A percentile compares a stretch with the other conserved stretches of the same genome.
phyloP scores from a whole-genome alignment of 495 filamentous ascomycete species.

The Haplographium delicatum region DNA sequence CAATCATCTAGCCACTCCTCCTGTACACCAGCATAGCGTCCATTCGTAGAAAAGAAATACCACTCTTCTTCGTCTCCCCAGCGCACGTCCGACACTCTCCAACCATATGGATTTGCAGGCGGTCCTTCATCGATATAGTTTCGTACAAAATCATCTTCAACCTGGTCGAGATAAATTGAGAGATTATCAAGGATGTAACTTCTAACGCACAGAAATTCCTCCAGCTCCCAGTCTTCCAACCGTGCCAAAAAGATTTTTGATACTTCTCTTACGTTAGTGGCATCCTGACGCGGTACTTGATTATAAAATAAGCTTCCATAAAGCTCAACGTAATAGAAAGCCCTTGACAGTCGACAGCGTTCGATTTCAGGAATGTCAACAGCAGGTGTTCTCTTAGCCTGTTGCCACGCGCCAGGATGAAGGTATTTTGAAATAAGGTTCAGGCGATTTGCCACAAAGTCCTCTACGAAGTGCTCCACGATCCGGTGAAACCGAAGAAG shows the following conservation, averaged over 20 bases:
- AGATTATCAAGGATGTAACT: not conserved
- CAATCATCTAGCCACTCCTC: not conserved
- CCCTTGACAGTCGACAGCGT: not conserved
- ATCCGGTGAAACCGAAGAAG: not conserved
- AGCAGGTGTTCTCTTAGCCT: not conserved
- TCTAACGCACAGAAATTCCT: not conserved
- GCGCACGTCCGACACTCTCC: too few relatives aligned
- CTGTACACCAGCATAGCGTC: not conserved
- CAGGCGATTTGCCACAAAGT: not conserved
- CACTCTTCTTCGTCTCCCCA: not conserved
- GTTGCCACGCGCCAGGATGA: not conserved
- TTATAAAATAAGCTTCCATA: constrained; percentile 1
- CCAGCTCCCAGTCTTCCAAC: not conserved
- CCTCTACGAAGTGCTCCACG: not conserved
- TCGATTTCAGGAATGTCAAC: not conserved
- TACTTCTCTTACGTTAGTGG: not conserved
- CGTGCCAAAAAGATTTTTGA: not conserved
- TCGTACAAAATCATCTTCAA: too few relatives aligned
- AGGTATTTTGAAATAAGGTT: not conserved
- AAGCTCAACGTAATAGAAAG: not conserved
- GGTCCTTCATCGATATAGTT: too few relatives aligned
- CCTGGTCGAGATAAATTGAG: not conserved
- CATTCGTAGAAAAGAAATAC: constrained; percentile 6
- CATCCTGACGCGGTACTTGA: not conserved
- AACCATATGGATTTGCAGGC: not conserved